Evolutionary conservation across 371 early-diverging fungal species (phyloP), one percentile per base, ranked within the genome.

Genomic region (Apophysomyces variabilis): DNA sequence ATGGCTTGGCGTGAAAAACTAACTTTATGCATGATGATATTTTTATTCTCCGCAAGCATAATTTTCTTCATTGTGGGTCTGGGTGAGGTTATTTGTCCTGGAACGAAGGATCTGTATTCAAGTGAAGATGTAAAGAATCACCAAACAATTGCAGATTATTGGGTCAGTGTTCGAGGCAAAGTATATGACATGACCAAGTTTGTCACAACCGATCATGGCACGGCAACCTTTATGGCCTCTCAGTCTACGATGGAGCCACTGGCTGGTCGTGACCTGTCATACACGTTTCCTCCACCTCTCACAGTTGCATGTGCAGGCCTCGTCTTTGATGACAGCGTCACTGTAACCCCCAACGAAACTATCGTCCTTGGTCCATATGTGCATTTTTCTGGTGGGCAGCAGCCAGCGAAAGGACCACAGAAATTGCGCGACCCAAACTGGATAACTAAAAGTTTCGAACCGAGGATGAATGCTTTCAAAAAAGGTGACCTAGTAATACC

Each of bases 1-100:
- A 92, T 93, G 93, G 99, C 99, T 1, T 96, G 95, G 95, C 75
- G 95, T 14, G 96, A 96, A 78, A 96, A 96, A 65, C 85, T 94
- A 1, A 92, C 95, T 0, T 72, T 96, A 11, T 93, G 93, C 75
- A 72, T 89, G 32, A 71, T 93, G 62, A 92, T 93, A 56, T 76
- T 87, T 69, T 66, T 79, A 21, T 73, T 83, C 45, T 88, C 85
- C 0, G 81, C 74, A 0, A 59, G 72, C 14, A 77, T 84, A 43
- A 79, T 87, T 13, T 88, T 89, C 57, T 76, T 87, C 44, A 89
- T 86, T 60, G 82, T 85, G 21, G 88, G 86, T 1, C 70, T 90
- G 7, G 80, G 83, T 1, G 68, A 73, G 26, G 56, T 88, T 16
- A 72, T 88, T 41, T 90, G 91, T 61, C 86, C 85, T 11, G 84